These are phyloP conservation scores for Xylariaceae sp. DNA, from an alignment of 2,329 filamentous ascomycete genomes.

Conservation along the genomic window DNA sequence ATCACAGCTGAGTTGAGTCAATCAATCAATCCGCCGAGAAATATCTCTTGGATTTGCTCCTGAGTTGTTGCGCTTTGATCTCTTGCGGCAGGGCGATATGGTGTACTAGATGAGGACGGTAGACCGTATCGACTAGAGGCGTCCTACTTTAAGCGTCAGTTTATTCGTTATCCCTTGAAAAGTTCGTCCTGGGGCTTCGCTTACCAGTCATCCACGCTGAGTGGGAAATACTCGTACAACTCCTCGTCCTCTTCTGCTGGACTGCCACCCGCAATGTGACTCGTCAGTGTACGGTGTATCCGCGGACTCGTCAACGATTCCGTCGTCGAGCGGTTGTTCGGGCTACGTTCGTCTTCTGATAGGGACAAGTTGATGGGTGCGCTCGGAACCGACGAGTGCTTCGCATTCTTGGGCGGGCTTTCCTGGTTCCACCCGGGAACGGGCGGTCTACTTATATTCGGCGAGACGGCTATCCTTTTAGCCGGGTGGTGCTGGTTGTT, in stretches of 20 bases:
- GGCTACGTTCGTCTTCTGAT: constrained; percentile 56
- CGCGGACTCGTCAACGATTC: constrained; percentile 46
- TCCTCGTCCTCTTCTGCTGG: constrained; percentile 73
- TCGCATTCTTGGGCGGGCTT: constrained; percentile 21
- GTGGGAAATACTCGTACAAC: constrained; percentile 90
- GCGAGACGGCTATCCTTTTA: constrained; percentile 50
- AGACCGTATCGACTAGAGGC: constrained; percentile 27
- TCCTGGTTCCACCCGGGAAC: constrained; percentile 45
- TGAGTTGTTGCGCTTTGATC: constrained; percentile 61
- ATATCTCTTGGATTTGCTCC: constrained; percentile 64
- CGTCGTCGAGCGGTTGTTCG: constrained; percentile 43
- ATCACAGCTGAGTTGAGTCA: too few species aligned
- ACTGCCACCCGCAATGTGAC: constrained; percentile 46
- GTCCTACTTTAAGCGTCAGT: constrained; percentile 16
- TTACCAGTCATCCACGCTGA: constrained; percentile 83
- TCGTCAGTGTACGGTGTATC: constrained; percentile 28
- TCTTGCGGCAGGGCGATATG: constrained; percentile 70
- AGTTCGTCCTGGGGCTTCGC: too few species aligned
- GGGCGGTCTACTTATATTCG: constrained; percentile 45
- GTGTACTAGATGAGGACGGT: constrained; percentile 78
- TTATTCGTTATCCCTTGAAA: too few species aligned
- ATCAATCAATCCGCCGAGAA: constrained; percentile 59
- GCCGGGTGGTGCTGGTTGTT: constrained; percentile 38
- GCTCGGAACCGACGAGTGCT: constrained; percentile 24
- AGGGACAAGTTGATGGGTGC: constrained; percentile 48